phyloP scores from a whole-genome alignment of 768 basidiomycete species.

The Auriculariales sp. region DNA sequence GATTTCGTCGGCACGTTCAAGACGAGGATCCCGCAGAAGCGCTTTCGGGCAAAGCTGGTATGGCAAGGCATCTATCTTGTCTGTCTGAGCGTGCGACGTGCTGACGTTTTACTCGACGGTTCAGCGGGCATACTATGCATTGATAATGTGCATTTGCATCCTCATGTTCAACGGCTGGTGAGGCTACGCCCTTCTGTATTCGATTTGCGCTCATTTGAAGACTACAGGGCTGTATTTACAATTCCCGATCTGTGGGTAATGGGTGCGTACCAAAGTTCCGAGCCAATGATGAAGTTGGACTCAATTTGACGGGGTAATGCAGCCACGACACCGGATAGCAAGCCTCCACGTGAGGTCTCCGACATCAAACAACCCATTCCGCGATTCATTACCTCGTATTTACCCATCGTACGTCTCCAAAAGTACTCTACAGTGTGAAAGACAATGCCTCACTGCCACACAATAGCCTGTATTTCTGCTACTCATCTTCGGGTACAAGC shows the following conservation, averaged over 20 bases:
- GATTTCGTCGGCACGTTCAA: background rate
- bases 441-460: background rate
- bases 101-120: background rate
- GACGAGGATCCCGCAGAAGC: background rate
- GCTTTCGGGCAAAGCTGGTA: background rate
- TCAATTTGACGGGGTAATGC: no score
- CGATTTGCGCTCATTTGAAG: background rate
- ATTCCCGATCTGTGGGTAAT: background rate
- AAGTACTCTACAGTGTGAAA: no score
- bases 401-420: background rate
- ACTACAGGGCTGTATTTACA: background rate
- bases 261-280: background rate
- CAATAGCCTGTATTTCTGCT: conserved; percentile 7
- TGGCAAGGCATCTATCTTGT: background rate
- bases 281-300: background rate
- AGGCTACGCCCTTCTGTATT: background rate
- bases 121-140: conserved; percentile 7
- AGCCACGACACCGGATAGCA: background rate
- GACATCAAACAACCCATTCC: background rate
- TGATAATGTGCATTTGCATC: conserved; percentile 8
- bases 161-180: conserved; percentile 9
- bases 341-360: background rate
- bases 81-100: no score
- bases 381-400: background rate
- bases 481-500: conserved; percentile 10